Evolutionary conservation across 768 basidiomycete species (phyloP), one percentile per base, ranked within the genome.

Genomic region (Pluteus cervinus): DNA sequence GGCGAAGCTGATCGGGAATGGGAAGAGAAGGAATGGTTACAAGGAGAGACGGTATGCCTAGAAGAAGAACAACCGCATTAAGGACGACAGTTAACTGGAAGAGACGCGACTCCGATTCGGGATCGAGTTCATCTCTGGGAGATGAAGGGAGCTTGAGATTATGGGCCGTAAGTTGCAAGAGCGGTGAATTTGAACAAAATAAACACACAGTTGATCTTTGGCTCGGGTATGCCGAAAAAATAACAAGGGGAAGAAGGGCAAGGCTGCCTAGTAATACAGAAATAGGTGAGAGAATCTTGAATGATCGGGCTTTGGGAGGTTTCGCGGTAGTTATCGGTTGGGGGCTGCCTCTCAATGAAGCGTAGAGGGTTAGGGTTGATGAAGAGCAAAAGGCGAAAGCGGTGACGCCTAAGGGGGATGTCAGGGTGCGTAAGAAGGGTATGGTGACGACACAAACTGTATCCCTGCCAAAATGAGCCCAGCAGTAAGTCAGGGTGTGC

Each of bases 341-440:
- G 7, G 57, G 37, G 5, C 61, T 58, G 18, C 69, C 69, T 40
- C 69, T 70, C 36, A 84, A 55, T 3, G 81, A 75, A 24, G 75
- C 65, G 44, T 82, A 84, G 37, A 86, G 55, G 14, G 80, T 73
- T 12, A 85, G 63, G 4, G 85, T 82, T 42, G 73, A 71, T 5
- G 75, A 62, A 1, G 83, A 76, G 12, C 78, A 68, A 50, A 83
- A 86, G 9, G 76, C 63, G 52, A 86, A 86, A 7, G 76, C 72
- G 16, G 67, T 70, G 14, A 69, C 69, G 34, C 73, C 81, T 85
- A 31, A 20, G 33, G 15, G 30, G 7, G 16, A 33, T 8, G 5
- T 20, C 30, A 10, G 7, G 11, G 36, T 47, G 41, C 41, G 43
- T 39, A 33, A 20, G 25, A 16, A 29, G 31, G 14, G n/a, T n/a